A percentile compares a stretch with the other conserved stretches of the same genome.
phyloP scores from a whole-genome alignment of 352 stramenopile genomes.

The Globisporangium paroecandrum region DNA sequence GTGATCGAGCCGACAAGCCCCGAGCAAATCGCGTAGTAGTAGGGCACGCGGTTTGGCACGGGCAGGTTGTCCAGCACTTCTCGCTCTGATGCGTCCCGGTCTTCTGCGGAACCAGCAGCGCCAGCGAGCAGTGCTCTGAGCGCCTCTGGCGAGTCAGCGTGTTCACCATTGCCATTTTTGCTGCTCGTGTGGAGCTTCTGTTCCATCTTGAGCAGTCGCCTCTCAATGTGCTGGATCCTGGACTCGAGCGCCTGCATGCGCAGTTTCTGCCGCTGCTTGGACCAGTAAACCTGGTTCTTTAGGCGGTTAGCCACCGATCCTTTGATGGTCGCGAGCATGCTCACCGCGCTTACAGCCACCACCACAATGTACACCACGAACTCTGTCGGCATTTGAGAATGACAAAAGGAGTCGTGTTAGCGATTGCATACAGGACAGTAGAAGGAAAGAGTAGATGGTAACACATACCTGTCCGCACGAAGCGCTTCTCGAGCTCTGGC shows the following conservation, averaged over 20 bases:
- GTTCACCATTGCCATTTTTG: constrained; percentile 1
- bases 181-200: constrained; percentile 39
- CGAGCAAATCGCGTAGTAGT: constrained; percentile 86
- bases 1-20: constrained; percentile 83
- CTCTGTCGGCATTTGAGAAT: constrained; percentile 18
- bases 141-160: not conserved
- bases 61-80: not conserved
- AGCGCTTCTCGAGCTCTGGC: constrained; percentile 78
- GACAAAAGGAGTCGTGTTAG: not conserved
- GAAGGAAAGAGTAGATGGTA: not conserved
- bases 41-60: constrained; percentile 50
- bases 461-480: constrained; percentile 56
- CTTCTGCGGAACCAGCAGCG: not conserved
- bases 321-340: constrained; percentile 88
- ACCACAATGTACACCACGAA: constrained; percentile 81
- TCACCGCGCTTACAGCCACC: constrained; percentile 68
- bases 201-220: constrained; percentile 66
- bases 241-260: constrained; percentile 74
- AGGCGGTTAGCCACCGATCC: constrained; percentile 78
- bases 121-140: constrained; percentile 7
- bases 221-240: constrained; percentile 64
- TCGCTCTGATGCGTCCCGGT: not conserved
- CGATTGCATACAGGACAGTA: not conserved
- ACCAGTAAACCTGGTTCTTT: constrained; percentile 85
- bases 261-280: constrained; percentile 75